phyloP scores from a whole-genome alignment of 495 filamentous ascomycete species.

The Aspergillus cristatus region DNA sequence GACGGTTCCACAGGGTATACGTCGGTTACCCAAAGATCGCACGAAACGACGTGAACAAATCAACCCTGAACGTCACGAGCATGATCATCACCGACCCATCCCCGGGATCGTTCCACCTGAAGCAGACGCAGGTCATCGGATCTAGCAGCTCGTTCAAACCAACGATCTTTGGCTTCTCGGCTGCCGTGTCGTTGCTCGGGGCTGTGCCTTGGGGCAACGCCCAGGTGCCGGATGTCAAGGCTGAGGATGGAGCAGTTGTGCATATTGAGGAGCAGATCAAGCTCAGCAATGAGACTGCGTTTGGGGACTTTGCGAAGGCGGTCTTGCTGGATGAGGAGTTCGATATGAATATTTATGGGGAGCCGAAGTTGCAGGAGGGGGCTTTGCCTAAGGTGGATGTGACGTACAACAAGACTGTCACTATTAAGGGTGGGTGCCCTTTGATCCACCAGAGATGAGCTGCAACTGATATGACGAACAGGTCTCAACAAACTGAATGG shows the following conservation, averaged over 20 bases:
- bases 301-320: conserved; percentile 47
- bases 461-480: conserved; percentile 10
- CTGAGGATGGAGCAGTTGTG: conserved; percentile 43
- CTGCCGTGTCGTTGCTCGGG: conserved; percentile 42
- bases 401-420: conserved; percentile 46
- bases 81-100: conserved; percentile 52
- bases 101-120: conserved; percentile 46
- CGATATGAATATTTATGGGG: conserved; percentile 49
- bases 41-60: conserved; percentile 55
- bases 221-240: conserved; percentile 44
- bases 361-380: conserved; percentile 41
- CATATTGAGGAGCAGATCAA: conserved; percentile 45
- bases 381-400: conserved; percentile 39
- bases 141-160: conserved; percentile 43
- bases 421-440: conserved; percentile 43
- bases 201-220: conserved; percentile 48
- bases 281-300: conserved; percentile 42
- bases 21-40: conserved; percentile 67
- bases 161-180: conserved; percentile 46
- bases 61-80: conserved; percentile 48
- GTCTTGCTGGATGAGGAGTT: conserved; percentile 49
- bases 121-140: conserved; percentile 39
- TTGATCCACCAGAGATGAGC: not conserved
- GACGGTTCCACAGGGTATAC: conserved; percentile 44
- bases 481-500: conserved; percentile 53